phyloP scores from a whole-genome alignment of 2,329 filamentous ascomycete species.

The Elsinoe necatrix region DNA sequence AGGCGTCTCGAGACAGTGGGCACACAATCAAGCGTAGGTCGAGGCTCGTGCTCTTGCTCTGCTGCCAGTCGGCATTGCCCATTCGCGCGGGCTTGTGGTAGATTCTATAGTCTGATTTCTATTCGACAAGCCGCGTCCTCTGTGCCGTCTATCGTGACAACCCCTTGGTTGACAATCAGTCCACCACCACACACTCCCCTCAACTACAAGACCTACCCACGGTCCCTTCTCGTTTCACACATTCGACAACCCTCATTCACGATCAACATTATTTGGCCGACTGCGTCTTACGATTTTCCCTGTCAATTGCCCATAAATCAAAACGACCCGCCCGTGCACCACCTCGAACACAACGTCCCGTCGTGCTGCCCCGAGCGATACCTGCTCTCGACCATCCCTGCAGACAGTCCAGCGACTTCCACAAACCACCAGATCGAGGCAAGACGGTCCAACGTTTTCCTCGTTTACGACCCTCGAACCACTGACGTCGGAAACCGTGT shows the following conservation, averaged over 20 bases:
- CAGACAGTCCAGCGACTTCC: background rate
- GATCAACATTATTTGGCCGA: background rate
- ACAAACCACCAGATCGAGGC: conserved; percentile 7
- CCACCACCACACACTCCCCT: background rate
- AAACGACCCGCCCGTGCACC: background rate
- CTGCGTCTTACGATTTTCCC: background rate
- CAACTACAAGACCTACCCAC: background rate
- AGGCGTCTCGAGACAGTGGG: background rate
- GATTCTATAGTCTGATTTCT: background rate
- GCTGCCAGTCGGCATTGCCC: background rate
- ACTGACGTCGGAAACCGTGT: conserved; percentile 11
- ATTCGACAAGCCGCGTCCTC: conserved; percentile 5
- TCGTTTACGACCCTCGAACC: conserved; percentile 11
- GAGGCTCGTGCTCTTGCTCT: background rate
- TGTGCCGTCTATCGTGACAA: background rate
- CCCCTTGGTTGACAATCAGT: background rate
- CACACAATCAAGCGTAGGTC: background rate
- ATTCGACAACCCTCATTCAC: background rate
- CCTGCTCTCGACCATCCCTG: background rate
- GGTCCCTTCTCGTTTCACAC: background rate
- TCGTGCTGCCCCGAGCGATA: conserved; percentile 9
- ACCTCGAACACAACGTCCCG: conserved; percentile 9
- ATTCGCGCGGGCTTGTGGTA: background rate
- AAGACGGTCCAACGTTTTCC: conserved; percentile 5
- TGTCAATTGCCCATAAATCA: conserved; percentile 7